Evolutionary conservation across 2,329 filamentous ascomycete species (phyloP).

Genomic region (Lachnum nothofagi): DNA sequence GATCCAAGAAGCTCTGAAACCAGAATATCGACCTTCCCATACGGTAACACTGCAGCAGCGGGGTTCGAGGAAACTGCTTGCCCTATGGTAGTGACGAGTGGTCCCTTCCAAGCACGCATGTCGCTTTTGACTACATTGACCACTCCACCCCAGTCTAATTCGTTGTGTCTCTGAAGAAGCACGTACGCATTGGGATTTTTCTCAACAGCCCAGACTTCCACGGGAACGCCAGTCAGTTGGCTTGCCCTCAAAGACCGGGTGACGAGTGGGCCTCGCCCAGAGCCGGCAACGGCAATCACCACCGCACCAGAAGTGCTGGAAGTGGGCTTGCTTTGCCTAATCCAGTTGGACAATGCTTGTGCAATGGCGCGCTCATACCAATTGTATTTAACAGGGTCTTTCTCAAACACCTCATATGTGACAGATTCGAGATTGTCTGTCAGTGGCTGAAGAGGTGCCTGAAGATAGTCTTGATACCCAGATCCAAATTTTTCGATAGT

Average conservation of each 20-base stretch:
- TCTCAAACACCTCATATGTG: slow-evolving; percentile 97
- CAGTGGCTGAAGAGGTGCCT: slow-evolving; percentile 88
- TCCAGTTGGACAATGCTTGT: slow-evolving; percentile 77
- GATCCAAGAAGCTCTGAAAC: slow-evolving; percentile 92
- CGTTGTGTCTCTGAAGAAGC: slow-evolving; percentile 80
- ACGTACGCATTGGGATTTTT: slow-evolving; percentile 99
- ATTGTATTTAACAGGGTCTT: slow-evolving; percentile 95
- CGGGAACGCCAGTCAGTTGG: slow-evolving; percentile 65
- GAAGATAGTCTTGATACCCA: slow-evolving; percentile 88
- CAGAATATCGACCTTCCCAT: slow-evolving; percentile 78
- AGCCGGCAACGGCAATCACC: slow-evolving; percentile 86
- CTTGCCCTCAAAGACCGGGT: slow-evolving; percentile 81
- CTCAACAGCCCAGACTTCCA: slow-evolving; percentile 88
- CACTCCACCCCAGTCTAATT: slow-evolving; percentile 69
- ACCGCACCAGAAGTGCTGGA: slow-evolving; percentile 67
- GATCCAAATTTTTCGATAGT: slow-evolving; percentile 64
- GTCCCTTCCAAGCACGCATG: slow-evolving; percentile 94
- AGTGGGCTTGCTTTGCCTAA: slow-evolving; percentile 63
- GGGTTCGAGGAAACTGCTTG: slow-evolving; percentile 33
- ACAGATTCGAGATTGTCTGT: slow-evolving; percentile 95
- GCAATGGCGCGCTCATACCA: slow-evolving; percentile 86
- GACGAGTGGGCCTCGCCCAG: slow-evolving; percentile 86
- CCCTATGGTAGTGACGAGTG: slow-evolving; percentile 44
- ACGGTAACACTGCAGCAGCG: slow-evolving; percentile 38
- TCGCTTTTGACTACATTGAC: slow-evolving; percentile 92